Conservation (phyloP, 495 filamentous ascomycete genomes). For the Podospora appendiculata region DNA sequence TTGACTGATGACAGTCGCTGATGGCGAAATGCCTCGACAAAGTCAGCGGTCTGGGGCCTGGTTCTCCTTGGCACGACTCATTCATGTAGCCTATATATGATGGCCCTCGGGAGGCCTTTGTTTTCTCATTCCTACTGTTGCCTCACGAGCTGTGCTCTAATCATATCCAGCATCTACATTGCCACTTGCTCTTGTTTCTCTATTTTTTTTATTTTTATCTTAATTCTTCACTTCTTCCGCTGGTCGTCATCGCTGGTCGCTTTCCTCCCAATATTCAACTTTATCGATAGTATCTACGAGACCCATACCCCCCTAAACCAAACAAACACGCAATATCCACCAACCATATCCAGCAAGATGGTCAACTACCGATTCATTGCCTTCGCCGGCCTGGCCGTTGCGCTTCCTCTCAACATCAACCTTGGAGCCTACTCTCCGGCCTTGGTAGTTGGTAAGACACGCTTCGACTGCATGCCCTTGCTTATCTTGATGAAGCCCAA, state of each 20-base stretch:
- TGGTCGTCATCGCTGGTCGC: conserved; percentile 33
- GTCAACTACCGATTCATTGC: conserved; percentile 32
- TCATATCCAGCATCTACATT: conserved; percentile 11
- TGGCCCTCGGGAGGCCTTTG: conserved; percentile 5
- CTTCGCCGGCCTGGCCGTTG: conserved; percentile 34
- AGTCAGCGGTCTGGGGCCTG: background rate
- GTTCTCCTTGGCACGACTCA: background rate
- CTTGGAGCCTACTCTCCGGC: conserved; percentile 52
- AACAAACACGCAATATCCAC: background rate
- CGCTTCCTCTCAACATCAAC: conserved; percentile 54
- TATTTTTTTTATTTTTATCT: conserved; percentile 14
- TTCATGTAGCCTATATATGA: conserved; percentile 21
- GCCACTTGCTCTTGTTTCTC: conserved; percentile 12
- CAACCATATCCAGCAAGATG: conserved; percentile 25
- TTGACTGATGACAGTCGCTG: background rate
- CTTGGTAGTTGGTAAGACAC: conserved; percentile 30
- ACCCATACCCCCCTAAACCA: background rate
- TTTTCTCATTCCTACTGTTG: conserved; percentile 9
- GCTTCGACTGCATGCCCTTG: background rate
- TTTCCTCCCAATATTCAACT: background rate
- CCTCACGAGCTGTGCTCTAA: conserved; percentile 32
- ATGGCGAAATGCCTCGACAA: background rate
- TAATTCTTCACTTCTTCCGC: conserved; percentile 18
- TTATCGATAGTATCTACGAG: conserved; percentile 10
- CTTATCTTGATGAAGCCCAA: background rate